Evolutionary conservation across 768 basidiomycete species (phyloP), one percentile per base, ranked within the genome.

Genomic region (Pleurotus djamor): DNA sequence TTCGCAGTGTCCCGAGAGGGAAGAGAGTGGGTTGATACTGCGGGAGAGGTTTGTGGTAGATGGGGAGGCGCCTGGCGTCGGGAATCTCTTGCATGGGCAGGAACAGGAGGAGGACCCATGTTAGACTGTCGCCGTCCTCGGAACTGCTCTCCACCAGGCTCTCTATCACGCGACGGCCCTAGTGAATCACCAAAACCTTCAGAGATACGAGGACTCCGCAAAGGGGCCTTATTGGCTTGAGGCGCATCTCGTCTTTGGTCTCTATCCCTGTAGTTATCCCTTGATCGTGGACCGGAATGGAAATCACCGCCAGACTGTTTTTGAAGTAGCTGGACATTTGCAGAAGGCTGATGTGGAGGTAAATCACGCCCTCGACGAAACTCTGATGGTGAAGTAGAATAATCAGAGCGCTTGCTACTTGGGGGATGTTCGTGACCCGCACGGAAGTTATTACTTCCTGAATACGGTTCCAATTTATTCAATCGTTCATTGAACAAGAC

Each of bases 401-500:
- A 66, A 48, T 84, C 83, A 45, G 78, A 76, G 57, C 78, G 75
- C 61, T 74, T 66, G 17, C 74, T 73, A 62, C 83, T 79, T 61
- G 83, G 79, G 44, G 76, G 68, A 55, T 74, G 66, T 48, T 73
- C 78, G 47, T 69, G 71, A 52, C 71, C 73, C 56, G 74, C 63
- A 37, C 79, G 76, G 36, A 50, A 55, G n/a, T 74, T 60, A 63
- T 78, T 82, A 58, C 79, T 83, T 13, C 34, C 52, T 12, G 52
- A 54, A 65, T 91, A 92, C 2, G 92, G 91, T 72, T 98, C 96
- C 58, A 98, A 74, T 63, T 87, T 83, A 67, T 97, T 98, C 8
- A 90, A 92, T 3, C 91, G 87, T 67, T 96, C 97, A 67, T 99
- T 98, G 79, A 98, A 99, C n/a, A 99, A 79, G 0, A 88, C 88